Base-by-base conservation (phyloP, 169 alveolate species). In the Plasmodium falciparum region DNA sequence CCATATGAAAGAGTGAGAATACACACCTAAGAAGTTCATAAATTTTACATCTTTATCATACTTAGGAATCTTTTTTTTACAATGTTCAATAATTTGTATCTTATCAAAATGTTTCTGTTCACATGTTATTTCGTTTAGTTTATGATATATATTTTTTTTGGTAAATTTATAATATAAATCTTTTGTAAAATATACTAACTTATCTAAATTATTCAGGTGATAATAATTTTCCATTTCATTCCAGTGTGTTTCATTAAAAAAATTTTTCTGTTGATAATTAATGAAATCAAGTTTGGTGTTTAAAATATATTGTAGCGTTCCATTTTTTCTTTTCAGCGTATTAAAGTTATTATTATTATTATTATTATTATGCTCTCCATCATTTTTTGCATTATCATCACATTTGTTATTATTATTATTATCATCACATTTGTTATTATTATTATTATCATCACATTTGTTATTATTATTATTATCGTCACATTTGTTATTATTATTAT, bases 101-200 rank as follows among this genome's bases (percentile, higher is more conserved):
- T 80, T 80, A 26, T 80, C 90, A 71, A 43, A 80, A 47, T 80
- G 90, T 62, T 80, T 80, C 62, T 80, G 90, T 49, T 80, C 90
- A 67, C 90, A 80, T 52, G 90, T 80, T 56, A 80, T 80, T 54
- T 80, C 90, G 1, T 47, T 72, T 47, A 80, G 20, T 49, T 80
- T 80, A 22, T n/a, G 4, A 17, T 80, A 13, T 5, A 80, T 80
- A 43, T 80, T 80, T 67, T 80, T 66, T 47, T 80, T 80, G 3
- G 90, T 80, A 56, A 80, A 80, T 29, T 66, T 71, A 29, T 80
- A 80, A 71, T 80, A 80, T 17, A 80, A 71, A 71, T 80, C 83
- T 59, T 80, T 80, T 26, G 90, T 80, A 54, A 56, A 80, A 72
- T 80, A 80, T 1, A 80, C 83, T 9, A 80, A 15, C 24, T 80